Conservation (phyloP, 305 asterid species). For the Fraxinus albicans region DNA sequence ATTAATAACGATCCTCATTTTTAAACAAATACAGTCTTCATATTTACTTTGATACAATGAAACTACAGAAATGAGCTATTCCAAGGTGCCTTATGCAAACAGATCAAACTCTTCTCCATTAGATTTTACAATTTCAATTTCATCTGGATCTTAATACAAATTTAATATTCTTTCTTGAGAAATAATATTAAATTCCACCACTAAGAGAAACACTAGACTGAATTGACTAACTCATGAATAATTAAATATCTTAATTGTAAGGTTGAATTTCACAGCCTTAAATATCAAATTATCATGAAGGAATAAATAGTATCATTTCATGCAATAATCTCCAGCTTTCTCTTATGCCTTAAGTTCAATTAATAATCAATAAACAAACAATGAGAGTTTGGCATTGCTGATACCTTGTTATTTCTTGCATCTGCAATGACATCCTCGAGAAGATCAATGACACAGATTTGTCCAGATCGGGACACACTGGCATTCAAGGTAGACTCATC, state of each 20-base stretch:
- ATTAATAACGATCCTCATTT: background rate
- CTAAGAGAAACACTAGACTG: background rate
- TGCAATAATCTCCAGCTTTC: background rate
- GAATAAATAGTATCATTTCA: background rate
- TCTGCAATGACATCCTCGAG: conserved; percentile 61
- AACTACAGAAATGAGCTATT: background rate
- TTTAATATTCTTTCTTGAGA: background rate
- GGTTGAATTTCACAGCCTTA: background rate
- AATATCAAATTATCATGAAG: background rate
- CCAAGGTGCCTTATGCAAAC: background rate
- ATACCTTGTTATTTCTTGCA: conserved; percentile 80
- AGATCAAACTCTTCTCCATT: background rate
- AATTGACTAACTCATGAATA: background rate
- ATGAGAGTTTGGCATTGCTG: conserved; percentile 5
- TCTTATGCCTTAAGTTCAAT: background rate
- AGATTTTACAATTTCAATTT: background rate
- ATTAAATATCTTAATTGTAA: background rate
- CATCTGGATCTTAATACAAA: background rate
- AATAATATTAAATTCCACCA: background rate
- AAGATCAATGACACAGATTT: conserved; percentile 45
- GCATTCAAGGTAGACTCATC: conserved; percentile 36
- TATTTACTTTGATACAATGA: background rate
- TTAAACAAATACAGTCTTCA: background rate
- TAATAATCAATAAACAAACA: background rate
- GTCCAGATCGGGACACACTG: conserved; percentile 52